These are phyloP conservation scores for Cardiospermum halicacabum DNA, from an alignment of 345 rosid species.

Conservation along the genomic window DNA sequence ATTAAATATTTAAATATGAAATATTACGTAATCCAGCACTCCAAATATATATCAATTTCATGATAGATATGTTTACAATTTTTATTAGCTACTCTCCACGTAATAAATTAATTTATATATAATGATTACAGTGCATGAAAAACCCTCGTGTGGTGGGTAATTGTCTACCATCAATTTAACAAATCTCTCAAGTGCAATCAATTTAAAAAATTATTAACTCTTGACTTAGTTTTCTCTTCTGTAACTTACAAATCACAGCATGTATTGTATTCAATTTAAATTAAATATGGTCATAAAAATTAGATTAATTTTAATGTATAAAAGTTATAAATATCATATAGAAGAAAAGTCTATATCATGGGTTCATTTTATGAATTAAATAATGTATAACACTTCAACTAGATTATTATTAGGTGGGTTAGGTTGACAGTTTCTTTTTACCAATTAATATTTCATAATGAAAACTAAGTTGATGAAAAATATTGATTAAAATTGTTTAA, in stretches of 20 bases:
- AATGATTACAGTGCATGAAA: neutral
- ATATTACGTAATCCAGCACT: neutral
- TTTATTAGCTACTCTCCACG: neutral
- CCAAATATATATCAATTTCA: neutral
- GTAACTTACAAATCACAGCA: too few species aligned
- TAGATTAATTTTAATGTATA: too few species aligned
- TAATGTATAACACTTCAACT: neutral
- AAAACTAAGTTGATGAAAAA: neutral
- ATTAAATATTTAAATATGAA: neutral
- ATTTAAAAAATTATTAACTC: neutral
- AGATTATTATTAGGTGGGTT: conserved; percentile 29
- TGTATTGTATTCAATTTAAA: too few species aligned
- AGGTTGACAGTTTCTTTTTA: conserved; percentile 18
- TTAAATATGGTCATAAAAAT: too few species aligned
- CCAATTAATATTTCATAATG: conserved; percentile 1
- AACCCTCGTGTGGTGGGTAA: neutral
- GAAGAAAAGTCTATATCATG: too few species aligned
- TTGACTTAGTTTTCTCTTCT: conserved; percentile 10
- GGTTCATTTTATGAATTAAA: too few species aligned
- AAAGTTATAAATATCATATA: too few species aligned
- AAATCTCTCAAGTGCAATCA: neutral
- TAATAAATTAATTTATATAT: too few species aligned
- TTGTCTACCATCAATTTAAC: neutral
- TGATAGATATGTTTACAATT: neutral
- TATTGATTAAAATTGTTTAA: too few species aligned